Percentiles rank a stretch among this genome's conserved stretches.
Evolutionary conservation across 2,329 filamentous ascomycete species (phyloP).

Genomic region (Lojkania enalia): DNA sequence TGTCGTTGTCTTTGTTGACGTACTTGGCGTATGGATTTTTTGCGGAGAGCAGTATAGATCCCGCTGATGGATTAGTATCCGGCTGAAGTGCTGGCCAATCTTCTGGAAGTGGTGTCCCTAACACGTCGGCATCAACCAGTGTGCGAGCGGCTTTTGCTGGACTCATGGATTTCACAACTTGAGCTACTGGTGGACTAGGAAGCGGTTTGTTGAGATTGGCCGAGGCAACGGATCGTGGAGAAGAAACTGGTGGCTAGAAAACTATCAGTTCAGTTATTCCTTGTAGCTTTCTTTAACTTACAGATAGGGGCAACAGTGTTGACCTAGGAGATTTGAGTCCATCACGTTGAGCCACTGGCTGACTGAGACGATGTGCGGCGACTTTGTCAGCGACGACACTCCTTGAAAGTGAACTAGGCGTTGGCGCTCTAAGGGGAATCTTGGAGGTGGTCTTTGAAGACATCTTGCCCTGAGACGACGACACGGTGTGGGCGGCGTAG

Average conservation of each 20-base stretch:
- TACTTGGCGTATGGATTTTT: background rate
- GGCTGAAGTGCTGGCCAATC: constrained; percentile 36
- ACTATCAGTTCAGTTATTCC: too few relatives aligned
- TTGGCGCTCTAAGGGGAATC: too few relatives aligned
- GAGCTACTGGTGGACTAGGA: constrained; percentile 43
- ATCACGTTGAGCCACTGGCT: background rate
- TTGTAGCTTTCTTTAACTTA: too few relatives aligned
- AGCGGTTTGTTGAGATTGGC: constrained; percentile 41
- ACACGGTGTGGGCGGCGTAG: constrained; percentile 1
- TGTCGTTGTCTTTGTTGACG: background rate
- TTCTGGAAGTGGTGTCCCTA: constrained; percentile 26
- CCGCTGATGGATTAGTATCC: constrained; percentile 17
- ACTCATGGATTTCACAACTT: constrained; percentile 33
- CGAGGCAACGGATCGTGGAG: background rate
- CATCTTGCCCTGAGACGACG: background rate
- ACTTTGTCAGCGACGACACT: too few relatives aligned
- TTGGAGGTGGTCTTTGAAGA: constrained; percentile 23
- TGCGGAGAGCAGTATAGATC: background rate
- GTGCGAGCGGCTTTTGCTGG: constrained; percentile 43
- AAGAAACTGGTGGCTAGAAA: background rate
- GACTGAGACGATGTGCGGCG: too few relatives aligned
- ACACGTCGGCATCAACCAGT: constrained; percentile 46
- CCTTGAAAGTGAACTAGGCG: too few relatives aligned
- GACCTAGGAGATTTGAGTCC: too few relatives aligned
- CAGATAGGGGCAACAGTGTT: too few relatives aligned